Conservation (phyloP, 345 rosid species). For the Diplotaxis tenuifolia region DNA sequence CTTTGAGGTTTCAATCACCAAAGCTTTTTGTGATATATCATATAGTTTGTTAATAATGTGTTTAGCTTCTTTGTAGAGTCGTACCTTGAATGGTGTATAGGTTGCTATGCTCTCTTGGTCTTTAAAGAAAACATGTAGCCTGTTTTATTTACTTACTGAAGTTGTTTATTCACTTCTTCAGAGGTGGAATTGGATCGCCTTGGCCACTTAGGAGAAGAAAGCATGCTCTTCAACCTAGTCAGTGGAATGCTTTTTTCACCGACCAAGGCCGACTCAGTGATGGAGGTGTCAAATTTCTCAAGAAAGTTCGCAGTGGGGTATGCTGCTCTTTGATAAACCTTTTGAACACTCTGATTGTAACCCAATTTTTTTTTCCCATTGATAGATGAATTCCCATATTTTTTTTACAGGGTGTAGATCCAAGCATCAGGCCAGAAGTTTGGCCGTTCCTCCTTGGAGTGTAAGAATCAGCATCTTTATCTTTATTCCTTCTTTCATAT, state of each 20-base stretch:
- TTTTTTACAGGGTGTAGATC: constrained; percentile 77
- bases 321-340: constrained; percentile 32
- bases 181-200: constrained; percentile 80
- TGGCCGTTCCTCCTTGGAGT: constrained; percentile 98
- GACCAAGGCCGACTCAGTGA: constrained; percentile 72
- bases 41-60: not conserved
- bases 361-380: not conserved
- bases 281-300: constrained; percentile 82
- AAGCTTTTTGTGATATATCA: not conserved
- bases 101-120: constrained; percentile 9
- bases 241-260: constrained; percentile 71
- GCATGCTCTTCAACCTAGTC: constrained; percentile 69
- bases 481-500: constrained; percentile 3
- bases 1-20: not conserved
- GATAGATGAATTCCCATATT: constrained; percentile 11
- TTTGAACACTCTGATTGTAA: not conserved
- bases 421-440: constrained; percentile 85
- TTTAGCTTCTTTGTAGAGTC: not conserved
- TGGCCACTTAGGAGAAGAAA: constrained; percentile 93
- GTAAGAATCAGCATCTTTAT: constrained; percentile 49
- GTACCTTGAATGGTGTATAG: not conserved
- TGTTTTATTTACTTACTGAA: not conserved
- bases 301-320: constrained; percentile 94
- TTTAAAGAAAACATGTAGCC: not conserved
- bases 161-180: constrained; percentile 35